phyloP scores from a whole-genome alignment of 306 rosid genomes.

The Oxytropis ochrocephala region DNA sequence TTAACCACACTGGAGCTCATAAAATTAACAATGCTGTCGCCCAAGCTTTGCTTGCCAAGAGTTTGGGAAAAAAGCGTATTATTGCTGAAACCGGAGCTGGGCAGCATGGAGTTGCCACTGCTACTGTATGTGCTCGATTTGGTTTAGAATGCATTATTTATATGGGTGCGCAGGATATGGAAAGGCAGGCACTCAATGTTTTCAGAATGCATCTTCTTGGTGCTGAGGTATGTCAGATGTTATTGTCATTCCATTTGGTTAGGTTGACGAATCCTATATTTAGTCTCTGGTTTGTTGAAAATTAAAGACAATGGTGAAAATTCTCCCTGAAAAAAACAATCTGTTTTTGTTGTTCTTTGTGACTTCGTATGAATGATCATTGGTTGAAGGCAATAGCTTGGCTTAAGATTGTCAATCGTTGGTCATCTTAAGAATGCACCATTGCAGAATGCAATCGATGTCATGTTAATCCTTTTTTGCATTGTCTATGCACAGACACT shows the following conservation, averaged over 20 bases:
- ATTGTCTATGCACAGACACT: neutral
- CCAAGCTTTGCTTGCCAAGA: conserved; percentile 91
- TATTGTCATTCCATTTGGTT: conserved; percentile 1
- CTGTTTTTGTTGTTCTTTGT: neutral
- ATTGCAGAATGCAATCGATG: neutral
- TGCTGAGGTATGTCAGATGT: conserved; percentile 68
- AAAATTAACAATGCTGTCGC: conserved; percentile 94
- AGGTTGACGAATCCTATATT: neutral
- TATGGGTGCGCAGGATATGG: conserved; percentile 99
- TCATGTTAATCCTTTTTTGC: neutral
- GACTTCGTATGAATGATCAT: neutral
- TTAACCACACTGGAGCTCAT: conserved; percentile 97
- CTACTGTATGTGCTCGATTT: conserved; percentile 93
- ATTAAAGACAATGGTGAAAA: neutral
- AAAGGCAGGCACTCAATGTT: conserved; percentile 90
- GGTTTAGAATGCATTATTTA: conserved; percentile 82
- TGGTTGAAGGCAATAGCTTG: neutral
- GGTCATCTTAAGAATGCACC: neutral
- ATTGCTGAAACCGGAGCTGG: conserved; percentile 99
- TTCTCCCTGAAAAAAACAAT: neutral
- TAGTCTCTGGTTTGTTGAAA: conserved; percentile 1
- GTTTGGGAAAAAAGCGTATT: conserved; percentile 74
- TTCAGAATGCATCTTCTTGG: conserved; percentile 97
- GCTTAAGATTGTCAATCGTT: neutral
- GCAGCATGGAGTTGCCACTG: conserved; percentile 98